These are phyloP conservation scores for Aurinia saxatilis DNA, from an alignment of 345 rosid species.

Conservation along the genomic window DNA sequence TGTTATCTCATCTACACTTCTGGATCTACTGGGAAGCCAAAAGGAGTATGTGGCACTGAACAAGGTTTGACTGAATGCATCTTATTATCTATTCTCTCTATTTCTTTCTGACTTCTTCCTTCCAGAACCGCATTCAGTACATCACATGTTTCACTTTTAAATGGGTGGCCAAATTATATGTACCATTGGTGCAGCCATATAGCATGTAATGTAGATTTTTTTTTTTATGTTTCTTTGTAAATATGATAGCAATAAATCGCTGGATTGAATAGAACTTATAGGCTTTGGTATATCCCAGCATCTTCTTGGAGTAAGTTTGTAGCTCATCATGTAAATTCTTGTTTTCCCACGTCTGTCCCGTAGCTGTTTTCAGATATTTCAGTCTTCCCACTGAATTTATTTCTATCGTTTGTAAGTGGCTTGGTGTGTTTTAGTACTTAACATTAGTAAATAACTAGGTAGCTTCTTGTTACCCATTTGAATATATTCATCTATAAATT, in stretches of 20 bases:
- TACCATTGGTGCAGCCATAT: too few relatives aligned
- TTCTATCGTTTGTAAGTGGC: not conserved
- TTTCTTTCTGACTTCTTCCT: too few relatives aligned
- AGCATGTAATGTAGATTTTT: not conserved
- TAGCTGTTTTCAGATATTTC: not conserved
- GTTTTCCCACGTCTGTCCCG: not conserved
- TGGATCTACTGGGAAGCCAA: conserved; percentile 88
- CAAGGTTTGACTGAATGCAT: conserved; percentile 44
- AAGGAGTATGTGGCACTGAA: conserved; percentile 92
- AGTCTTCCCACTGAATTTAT: not conserved
- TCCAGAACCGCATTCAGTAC: not conserved
- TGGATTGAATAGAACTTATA: not conserved
- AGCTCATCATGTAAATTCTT: not conserved
- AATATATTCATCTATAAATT: not conserved
- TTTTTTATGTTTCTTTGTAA: not conserved
- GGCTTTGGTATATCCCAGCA: not conserved
- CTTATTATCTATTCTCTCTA: not conserved
- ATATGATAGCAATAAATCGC: not conserved
- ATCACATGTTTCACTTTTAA: not conserved
- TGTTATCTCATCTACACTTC: conserved; percentile 91
- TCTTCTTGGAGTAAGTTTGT: conserved; percentile 1
- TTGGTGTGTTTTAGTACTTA: not conserved
- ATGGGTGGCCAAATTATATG: not conserved
- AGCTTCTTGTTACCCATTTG: not conserved
- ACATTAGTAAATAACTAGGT: not conserved